Evolutionary conservation across 1,284 basidiomycete genomes (phyloP), one percentile per base, ranked within the genome.

Genomic region (Vanrija sp.): DNA sequence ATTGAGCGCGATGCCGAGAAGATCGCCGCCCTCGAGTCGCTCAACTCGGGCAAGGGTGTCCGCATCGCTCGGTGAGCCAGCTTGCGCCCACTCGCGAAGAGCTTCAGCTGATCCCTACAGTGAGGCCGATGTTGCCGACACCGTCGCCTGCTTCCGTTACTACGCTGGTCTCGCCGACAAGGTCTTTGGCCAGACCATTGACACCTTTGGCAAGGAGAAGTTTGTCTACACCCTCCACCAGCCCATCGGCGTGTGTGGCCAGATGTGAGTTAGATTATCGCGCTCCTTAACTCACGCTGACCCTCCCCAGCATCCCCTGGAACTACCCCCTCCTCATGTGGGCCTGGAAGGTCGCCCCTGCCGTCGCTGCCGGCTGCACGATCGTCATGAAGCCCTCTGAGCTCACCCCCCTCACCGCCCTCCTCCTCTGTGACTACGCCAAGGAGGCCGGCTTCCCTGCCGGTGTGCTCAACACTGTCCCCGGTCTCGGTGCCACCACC

Each of bases 311-410:
- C 63, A 89, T 91, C 60, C 88, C 88, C 12, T 90, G 87, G 88
- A 93, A 94, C 77, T 94, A 92, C 72, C 92, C 90, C 15, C 87
- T 95, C 71, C 83, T 83, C 63, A 93, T 94, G 89, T 89, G 88
- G 85, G 79, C 86, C 9, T 94, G 91, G 89, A 94, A 94, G 77
- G 81, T 93, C 48, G 90, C 85, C 9, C 92, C 92, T 24, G 92
- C 92, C 4, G 81, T 95, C 49, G 90, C 93, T 7, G 85, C 84
- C 41, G 73, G 72, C 22, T 72, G 71, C 56, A 65, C 64, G 16
- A 57, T 75, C 47, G 58, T 75, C 56, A 69, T 75, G 63, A 75
- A 97, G 76, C 89, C 93, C 9, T 89, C 90, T 35, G 93, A 97
- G 76, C 77, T 91, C 52, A 94, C 91, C 1, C 94, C 93, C 10